Conservation (phyloP, 2,329 filamentous ascomycete species). For the Epichloe aotearoae region DNA sequence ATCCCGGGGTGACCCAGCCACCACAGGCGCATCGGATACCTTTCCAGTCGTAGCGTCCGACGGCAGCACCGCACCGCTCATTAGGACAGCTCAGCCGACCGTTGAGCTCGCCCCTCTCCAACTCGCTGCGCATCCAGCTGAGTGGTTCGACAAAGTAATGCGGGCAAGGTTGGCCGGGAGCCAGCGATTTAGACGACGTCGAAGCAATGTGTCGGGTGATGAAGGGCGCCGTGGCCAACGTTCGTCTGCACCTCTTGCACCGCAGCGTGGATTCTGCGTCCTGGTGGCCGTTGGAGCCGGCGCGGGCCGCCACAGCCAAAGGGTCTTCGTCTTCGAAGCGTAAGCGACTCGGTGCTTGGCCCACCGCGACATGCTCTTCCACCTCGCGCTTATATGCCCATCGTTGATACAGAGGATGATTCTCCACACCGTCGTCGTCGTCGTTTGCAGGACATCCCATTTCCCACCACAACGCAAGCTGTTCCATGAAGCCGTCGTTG, state of each 20-base stretch:
- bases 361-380: constrained; percentile 49
- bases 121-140: constrained; percentile 81
- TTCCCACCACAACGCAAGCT: constrained; percentile 73
- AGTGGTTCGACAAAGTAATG: constrained; percentile 88
- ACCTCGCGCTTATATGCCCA: constrained; percentile 45
- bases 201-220: constrained; percentile 45
- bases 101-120: constrained; percentile 70
- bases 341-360: constrained; percentile 69
- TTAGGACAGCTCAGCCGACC: constrained; percentile 78
- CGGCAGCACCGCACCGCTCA: constrained; percentile 60
- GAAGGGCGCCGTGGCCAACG: constrained; percentile 43
- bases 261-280: constrained; percentile 34
- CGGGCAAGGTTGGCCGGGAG: constrained; percentile 40
- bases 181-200: background rate
- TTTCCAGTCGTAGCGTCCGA: constrained; percentile 94
- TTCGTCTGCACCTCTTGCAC: constrained; percentile 81
- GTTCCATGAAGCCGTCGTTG: constrained; percentile 82
- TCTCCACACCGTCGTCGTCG: constrained; percentile 38
- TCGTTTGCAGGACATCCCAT: constrained; percentile 60
- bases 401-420: constrained; percentile 66
- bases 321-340: constrained; percentile 67
- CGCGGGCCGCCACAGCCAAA: background rate
- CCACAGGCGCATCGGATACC: constrained; percentile 86
- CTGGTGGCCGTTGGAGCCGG: background rate
- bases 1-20: constrained; percentile 80